phyloP scores from a whole-genome alignment of 2,329 filamentous ascomycete species.

The Epichloe baconii region DNA sequence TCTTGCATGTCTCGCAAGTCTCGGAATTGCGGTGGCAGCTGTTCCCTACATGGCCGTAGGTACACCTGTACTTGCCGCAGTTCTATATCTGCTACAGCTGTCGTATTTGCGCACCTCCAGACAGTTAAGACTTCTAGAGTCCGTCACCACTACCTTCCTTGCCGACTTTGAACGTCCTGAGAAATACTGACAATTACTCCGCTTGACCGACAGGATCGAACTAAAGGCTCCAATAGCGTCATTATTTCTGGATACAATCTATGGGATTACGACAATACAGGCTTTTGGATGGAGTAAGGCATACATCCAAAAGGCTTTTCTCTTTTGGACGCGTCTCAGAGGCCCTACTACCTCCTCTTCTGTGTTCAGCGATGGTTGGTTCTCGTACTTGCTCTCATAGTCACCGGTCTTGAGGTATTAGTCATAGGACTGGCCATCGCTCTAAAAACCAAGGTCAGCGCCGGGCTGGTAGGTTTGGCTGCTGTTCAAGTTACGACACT shows the following conservation, averaged over 20 bases:
- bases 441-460: not conserved
- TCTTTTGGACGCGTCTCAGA: not conserved
- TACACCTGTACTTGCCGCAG: not conserved
- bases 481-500: not conserved
- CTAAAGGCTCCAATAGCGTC: not conserved
- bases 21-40: too few relatives aligned
- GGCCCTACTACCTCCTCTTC: not conserved
- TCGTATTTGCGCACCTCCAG: not conserved
- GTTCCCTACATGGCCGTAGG: too few relatives aligned
- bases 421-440: not conserved
- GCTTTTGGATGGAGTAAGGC: not conserved
- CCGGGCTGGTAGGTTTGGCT: not conserved
- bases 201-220: not conserved
- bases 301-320: not conserved
- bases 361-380: not conserved
- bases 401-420: not conserved
- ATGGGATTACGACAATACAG: not conserved
- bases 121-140: not conserved
- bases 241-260: not conserved
- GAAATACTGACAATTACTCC: not conserved
- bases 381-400: not conserved
- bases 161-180: too few relatives aligned
- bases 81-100: not conserved
- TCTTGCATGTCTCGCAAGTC: too few relatives aligned
- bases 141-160: not conserved